phyloP scores from a whole-genome alignment of 2,329 filamentous ascomycete genomes.

The Neofusicoccum parvum region DNA sequence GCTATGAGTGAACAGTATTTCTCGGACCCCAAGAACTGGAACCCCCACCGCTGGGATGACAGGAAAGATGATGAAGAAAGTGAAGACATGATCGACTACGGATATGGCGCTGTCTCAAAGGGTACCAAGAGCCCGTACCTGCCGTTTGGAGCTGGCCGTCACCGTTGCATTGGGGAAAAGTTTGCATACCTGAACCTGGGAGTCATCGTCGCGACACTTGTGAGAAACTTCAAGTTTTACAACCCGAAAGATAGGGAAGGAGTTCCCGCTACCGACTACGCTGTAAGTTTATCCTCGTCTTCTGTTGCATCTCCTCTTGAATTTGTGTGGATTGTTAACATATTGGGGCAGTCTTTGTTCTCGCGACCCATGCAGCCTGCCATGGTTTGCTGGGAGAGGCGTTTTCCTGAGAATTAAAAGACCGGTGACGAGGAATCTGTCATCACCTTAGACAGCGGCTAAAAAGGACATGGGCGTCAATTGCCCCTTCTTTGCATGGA shows the following conservation, averaged over 20 bases:
- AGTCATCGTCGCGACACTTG: constrained; percentile 73
- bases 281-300: constrained; percentile 24
- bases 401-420: background rate
- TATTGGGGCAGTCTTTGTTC: background rate
- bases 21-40: constrained; percentile 75
- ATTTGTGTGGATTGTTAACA: background rate
- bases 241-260: constrained; percentile 67
- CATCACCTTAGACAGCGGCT: too few relatives aligned
- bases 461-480: too few relatives aligned
- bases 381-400: background rate
- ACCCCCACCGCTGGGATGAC: constrained; percentile 81
- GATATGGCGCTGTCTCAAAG: constrained; percentile 85
- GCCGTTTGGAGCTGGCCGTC: constrained; percentile 84
- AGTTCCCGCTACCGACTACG: constrained; percentile 66
- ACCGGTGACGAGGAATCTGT: background rate
- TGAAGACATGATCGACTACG: constrained; percentile 79
- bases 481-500: background rate
- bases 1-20: constrained; percentile 71
- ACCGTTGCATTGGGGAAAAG: constrained; percentile 90
- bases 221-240: constrained; percentile 73
- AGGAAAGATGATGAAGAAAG: constrained; percentile 59
- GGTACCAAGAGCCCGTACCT: constrained; percentile 82
- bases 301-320: too few relatives aligned
- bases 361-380: constrained; percentile 2
- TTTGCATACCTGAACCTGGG: constrained; percentile 87